A percentile compares a stretch with the other conserved stretches of the same genome.
phyloP scores from a whole-genome alignment of 2,329 filamentous ascomycete species.

The Fusarium sp. region DNA sequence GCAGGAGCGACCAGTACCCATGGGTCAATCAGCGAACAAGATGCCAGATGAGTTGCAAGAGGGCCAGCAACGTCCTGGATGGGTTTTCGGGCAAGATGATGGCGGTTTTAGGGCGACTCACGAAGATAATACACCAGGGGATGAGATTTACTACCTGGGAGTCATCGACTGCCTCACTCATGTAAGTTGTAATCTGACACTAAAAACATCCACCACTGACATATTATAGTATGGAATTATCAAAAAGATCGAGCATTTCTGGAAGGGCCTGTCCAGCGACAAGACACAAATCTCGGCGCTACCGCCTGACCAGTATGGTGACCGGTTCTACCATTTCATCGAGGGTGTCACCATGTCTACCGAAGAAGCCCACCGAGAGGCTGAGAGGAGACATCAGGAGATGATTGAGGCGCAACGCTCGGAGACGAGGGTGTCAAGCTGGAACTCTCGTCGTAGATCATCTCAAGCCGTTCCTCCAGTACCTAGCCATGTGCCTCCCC shows the following conservation, averaged over 20 bases:
- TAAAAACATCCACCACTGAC: constrained; percentile 41
- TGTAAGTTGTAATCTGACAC: constrained; percentile 67
- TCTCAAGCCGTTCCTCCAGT: constrained; percentile 56
- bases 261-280: constrained; percentile 90
- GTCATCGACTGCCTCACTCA: constrained; percentile 99
- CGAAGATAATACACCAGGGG: constrained; percentile 84
- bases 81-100: constrained; percentile 93
- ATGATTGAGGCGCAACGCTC: constrained; percentile 57
- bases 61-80: constrained; percentile 74
- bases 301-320: constrained; percentile 89
- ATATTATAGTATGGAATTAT: constrained; percentile 82
- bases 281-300: constrained; percentile 92
- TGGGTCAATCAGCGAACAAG: constrained; percentile 82
- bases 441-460: constrained; percentile 52
- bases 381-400: constrained; percentile 69
- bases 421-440: constrained; percentile 53
- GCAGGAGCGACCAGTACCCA: constrained; percentile 90
- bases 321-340: constrained; percentile 94
- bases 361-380: constrained; percentile 83
- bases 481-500: constrained; percentile 60
- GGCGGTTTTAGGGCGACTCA: constrained; percentile 94
- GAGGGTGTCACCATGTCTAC: constrained; percentile 88
- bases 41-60: constrained; percentile 92
- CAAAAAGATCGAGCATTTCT: constrained; percentile 96
- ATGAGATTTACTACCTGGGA: constrained; percentile 97